Evolutionary conservation across 2,329 filamentous ascomycete species (phyloP), one percentile per base, ranked within the genome.

Genomic region (Pseudovirgaria hyperparasitica): DNA sequence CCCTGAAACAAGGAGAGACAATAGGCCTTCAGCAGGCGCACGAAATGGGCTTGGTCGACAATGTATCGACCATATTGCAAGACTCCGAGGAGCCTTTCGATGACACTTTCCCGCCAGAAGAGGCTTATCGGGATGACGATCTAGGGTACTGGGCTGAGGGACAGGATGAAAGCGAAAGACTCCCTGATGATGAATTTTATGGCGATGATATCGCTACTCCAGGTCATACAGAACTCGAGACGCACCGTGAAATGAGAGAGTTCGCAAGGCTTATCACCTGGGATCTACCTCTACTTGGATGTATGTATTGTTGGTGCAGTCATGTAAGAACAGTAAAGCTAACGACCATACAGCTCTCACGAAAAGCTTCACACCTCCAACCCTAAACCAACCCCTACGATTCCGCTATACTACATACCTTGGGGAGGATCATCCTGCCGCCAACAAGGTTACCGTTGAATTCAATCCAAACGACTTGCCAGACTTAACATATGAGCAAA

Each of bases 331-430:
- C 26, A 9, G 13, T n/a, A n/a, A n/a, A n/a, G 9, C 23, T 28
- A 21, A 27, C 27, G 6, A n/a, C 21, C 3, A 12, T 29, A 26
- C 46, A 93, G 82, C 87, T 50, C 70, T 90, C 36, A 78, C 82
- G 29, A 82, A 82, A 55, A 78, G 82, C 11, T 96, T 93, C 52
- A 58, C 67, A 34, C 70, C 75, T 3, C 84, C 87, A 2, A 66
- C 69, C 9, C 54, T 65, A 16, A 55, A 72, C 23, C 67, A 81
- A 42, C 73, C 84, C 23, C 72, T 98, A 31, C 79, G 87, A 44
- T 98, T 94, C 73, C 78, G 90, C 45, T 94, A 93, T 63, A 98
- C 90, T 10, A 86, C 79, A 19, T 96, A 96, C 60, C 78, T 98
- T 69, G 87, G 87, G 44, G 90, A 96, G 58, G 64, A 71, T 30